Percentiles rank a stretch among this genome's conserved stretches.
Conservation (phyloP, 202 grass and related monocot genomes). For the Cymbopogon flexuosus region DNA sequence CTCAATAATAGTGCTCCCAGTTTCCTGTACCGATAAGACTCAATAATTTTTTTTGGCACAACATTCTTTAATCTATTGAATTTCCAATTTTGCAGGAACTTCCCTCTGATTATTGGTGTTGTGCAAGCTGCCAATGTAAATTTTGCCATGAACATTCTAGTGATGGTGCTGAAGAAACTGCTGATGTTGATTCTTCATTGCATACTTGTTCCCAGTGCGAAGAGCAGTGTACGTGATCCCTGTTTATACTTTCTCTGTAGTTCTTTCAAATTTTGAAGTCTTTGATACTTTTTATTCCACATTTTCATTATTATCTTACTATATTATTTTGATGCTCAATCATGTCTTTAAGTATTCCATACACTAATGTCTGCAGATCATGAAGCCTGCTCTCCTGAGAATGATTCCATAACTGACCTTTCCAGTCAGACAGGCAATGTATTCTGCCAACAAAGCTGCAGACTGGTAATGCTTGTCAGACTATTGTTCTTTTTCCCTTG, state of each 20-base stretch:
- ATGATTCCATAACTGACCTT: constrained; percentile 23
- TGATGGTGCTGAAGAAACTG: constrained; percentile 33
- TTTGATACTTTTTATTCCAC: constrained; percentile 1
- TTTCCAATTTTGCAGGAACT: constrained; percentile 58
- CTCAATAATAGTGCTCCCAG: not conserved
- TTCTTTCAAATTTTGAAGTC: constrained; percentile 21
- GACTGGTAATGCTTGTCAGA: constrained; percentile 45
- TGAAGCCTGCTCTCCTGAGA: constrained; percentile 46
- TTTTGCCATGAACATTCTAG: constrained; percentile 68
- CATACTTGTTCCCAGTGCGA: constrained; percentile 69
- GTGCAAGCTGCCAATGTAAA: constrained; percentile 79
- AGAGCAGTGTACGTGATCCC: constrained; percentile 61
- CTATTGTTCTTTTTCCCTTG: constrained; percentile 8
- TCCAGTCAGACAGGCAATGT: constrained; percentile 29
- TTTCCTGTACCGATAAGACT: constrained; percentile 5
- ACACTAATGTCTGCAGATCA: constrained; percentile 51
- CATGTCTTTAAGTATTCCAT: constrained; percentile 30
- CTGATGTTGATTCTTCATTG: constrained; percentile 46
- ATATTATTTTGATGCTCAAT: constrained; percentile 31
- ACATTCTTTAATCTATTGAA: constrained; percentile 16
- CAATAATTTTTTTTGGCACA: not conserved
- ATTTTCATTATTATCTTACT: constrained; percentile 10
- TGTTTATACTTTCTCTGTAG: constrained; percentile 10
- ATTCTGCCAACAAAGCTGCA: constrained; percentile 65
- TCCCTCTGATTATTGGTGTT: constrained; percentile 85